These are phyloP conservation scores for Amaranthus cruentus DNA, from an alignment of 148 eudicot genomes.

Conservation along the genomic window DNA sequence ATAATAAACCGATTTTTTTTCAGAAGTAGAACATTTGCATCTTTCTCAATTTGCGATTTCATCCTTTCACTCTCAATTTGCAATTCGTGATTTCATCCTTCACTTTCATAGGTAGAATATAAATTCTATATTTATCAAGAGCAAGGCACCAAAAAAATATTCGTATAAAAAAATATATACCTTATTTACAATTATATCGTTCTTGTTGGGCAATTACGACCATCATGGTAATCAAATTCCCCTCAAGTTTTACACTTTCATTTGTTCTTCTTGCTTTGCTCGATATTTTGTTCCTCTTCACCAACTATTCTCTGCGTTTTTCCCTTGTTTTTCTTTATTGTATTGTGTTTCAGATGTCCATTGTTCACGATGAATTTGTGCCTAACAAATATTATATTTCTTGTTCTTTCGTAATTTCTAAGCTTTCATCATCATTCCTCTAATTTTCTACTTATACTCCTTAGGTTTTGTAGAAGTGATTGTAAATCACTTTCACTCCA, in stretches of 20 bases:
- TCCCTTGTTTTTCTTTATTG: neutral
- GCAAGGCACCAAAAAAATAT: too few relatives aligned
- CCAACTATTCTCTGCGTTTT: neutral
- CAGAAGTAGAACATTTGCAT: too few relatives aligned
- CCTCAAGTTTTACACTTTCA: neutral
- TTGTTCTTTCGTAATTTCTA: neutral
- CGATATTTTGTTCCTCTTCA: neutral
- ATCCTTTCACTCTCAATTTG: too few relatives aligned
- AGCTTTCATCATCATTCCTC: neutral
- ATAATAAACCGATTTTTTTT: too few relatives aligned
- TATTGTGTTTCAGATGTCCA: neutral
- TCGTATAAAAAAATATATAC: too few relatives aligned
- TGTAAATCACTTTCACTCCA: neutral
- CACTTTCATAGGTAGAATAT: too few relatives aligned
- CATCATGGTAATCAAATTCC: neutral
- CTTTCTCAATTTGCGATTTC: too few relatives aligned
- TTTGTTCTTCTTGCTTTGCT: neutral
- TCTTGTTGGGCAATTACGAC: neutral
- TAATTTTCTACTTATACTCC: neutral
- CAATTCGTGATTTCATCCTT: too few relatives aligned
- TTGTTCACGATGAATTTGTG: neutral
- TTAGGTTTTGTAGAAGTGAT: neutral
- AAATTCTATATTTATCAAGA: too few relatives aligned
- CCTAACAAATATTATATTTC: neutral
- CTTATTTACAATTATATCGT: too few relatives aligned